A percentile compares a stretch with the other conserved stretches of the same genome.
These are phyloP conservation scores for Sporothrix humicola DNA, from an alignment of 2,329 filamentous ascomycete species.

Conservation along the genomic window DNA sequence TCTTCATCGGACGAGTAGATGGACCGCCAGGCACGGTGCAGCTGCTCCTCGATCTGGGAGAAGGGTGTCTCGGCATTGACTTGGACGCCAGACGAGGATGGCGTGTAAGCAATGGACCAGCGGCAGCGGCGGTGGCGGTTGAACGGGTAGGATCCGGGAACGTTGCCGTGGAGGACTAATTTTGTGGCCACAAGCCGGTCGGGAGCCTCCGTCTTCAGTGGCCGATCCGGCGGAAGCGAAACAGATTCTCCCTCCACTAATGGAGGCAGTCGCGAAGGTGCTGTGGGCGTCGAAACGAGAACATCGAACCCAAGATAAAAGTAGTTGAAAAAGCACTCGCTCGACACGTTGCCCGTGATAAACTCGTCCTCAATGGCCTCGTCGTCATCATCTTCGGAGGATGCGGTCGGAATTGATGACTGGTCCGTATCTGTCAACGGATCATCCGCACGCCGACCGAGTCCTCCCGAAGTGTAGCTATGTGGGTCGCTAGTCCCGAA, in stretches of 20 bases:
- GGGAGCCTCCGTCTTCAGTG: slow-evolving; percentile 52
- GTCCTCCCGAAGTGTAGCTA: slow-evolving; percentile 31
- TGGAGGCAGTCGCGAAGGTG: slow-evolving; percentile 68
- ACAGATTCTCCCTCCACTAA: slow-evolving; percentile 44
- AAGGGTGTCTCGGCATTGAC: slow-evolving; percentile 81
- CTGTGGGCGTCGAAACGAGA: slow-evolving; percentile 77
- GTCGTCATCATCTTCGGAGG: slow-evolving; percentile 71
- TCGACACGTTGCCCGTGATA: slow-evolving; percentile 57
- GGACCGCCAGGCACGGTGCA: slow-evolving; percentile 73
- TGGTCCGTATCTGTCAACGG: slow-evolving; percentile 71
- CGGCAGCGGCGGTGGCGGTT: slow-evolving; percentile 89
- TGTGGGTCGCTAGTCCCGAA: slow-evolving; percentile 36
- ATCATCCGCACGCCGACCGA: slow-evolving; percentile 53
- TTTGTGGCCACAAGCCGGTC: slow-evolving; percentile 86
- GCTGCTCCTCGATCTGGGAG: slow-evolving; percentile 68
- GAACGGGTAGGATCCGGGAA: slow-evolving; percentile 95
- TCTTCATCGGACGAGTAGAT: slow-evolving; percentile 64
- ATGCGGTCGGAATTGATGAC: slow-evolving; percentile 73
- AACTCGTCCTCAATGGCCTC: slow-evolving; percentile 63
- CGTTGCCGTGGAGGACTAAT: slow-evolving; percentile 90
- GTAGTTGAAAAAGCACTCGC: slow-evolving; percentile 95
- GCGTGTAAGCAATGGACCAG: slow-evolving; percentile 75
- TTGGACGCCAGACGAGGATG: slow-evolving; percentile 44
- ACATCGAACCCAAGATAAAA: slow-evolving; percentile 95
- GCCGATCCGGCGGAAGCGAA: slow-evolving; percentile 40